These are phyloP conservation scores for Ceratobasidium sp. DNA, from an alignment of 1,284 basidiomycete genomes.

Conservation along the genomic window DNA sequence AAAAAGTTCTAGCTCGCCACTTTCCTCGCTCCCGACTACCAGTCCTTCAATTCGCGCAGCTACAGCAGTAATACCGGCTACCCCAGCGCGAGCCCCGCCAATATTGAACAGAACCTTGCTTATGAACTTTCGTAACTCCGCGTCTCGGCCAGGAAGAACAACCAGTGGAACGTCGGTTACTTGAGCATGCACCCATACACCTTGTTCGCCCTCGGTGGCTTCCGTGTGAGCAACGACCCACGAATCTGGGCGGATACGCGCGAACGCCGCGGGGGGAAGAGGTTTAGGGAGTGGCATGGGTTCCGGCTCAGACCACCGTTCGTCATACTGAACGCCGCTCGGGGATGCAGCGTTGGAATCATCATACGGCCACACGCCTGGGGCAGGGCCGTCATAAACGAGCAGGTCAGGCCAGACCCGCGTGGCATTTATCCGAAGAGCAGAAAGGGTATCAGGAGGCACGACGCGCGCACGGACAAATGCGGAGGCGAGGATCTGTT, in stretches of 20 bases:
- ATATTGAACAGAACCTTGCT: conserved; percentile 33
- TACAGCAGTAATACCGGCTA: conserved; percentile 30
- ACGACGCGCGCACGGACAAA: conserved; percentile 35
- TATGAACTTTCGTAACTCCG: conserved; percentile 27
- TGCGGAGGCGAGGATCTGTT: conserved; percentile 36
- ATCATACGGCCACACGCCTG: conserved; percentile 21
- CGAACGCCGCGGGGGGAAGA: conserved; percentile 14
- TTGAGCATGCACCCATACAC: conserved; percentile 37
- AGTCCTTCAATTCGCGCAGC: conserved; percentile 29
- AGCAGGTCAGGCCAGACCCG: conserved; percentile 38
- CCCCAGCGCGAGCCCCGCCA: conserved; percentile 25
- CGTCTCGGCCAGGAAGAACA: conserved; percentile 26
- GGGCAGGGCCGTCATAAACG: conserved; percentile 30
- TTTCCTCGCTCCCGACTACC: conserved; percentile 13
- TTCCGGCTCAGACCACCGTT: conserved; percentile 32
- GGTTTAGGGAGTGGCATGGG: conserved; percentile 36
- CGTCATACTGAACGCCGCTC: conserved; percentile 21
- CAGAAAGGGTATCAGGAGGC: conserved; percentile 16
- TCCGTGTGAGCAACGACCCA: conserved; percentile 36
- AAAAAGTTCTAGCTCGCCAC: conserved; percentile 35
- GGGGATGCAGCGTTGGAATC: conserved; percentile 6
- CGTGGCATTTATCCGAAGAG: conserved; percentile 40
- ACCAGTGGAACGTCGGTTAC: conserved; percentile 31
- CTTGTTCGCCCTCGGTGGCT: neutral
- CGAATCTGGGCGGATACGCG: conserved; percentile 36